Conservation (phyloP, 2,329 filamentous ascomycete genomes). For the Ceratocystiopsis minuta region DNA sequence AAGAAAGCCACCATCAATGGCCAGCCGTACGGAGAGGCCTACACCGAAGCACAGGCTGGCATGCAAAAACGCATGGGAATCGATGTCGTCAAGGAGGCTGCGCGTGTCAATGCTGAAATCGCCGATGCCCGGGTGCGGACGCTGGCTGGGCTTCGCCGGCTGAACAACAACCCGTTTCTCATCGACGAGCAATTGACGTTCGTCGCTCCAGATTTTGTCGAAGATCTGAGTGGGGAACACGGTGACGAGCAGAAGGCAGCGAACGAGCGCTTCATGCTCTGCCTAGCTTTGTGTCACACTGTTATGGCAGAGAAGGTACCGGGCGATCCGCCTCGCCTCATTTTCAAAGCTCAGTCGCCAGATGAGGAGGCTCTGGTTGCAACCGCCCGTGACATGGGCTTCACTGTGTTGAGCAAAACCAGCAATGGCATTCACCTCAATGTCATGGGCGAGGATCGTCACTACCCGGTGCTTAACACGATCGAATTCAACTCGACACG, state of each 20-base stretch:
- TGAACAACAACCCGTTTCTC: constrained; percentile 81
- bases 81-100: constrained; percentile 65
- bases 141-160: constrained; percentile 50
- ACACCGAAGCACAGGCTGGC: constrained; percentile 89
- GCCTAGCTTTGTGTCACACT: constrained; percentile 86
- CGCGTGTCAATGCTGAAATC: constrained; percentile 58
- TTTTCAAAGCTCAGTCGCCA: constrained; percentile 93
- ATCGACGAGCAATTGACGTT: constrained; percentile 84
- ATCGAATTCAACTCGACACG: constrained; percentile 94
- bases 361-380: constrained; percentile 90
- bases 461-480: constrained; percentile 79
- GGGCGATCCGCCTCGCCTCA: constrained; percentile 76
- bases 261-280: constrained; percentile 84
- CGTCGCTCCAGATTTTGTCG: constrained; percentile 73
- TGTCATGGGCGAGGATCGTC: constrained; percentile 66
- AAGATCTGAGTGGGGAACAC: constrained; percentile 61
- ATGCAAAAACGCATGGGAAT: constrained; percentile 87
- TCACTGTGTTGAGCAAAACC: constrained; percentile 70
- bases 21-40: constrained; percentile 90
- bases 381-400: constrained; percentile 88
- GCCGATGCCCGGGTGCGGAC: constrained; percentile 57
- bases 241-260: constrained; percentile 59
- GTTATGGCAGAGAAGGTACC: constrained; percentile 82
- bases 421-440: constrained; percentile 72
- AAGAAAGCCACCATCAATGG: constrained; percentile 96